A percentile compares a stretch with the other conserved stretches of the same genome.
phyloP scores from a whole-genome alignment of 2,329 filamentous ascomycete genomes.

The Aspergillus tubingensis region DNA sequence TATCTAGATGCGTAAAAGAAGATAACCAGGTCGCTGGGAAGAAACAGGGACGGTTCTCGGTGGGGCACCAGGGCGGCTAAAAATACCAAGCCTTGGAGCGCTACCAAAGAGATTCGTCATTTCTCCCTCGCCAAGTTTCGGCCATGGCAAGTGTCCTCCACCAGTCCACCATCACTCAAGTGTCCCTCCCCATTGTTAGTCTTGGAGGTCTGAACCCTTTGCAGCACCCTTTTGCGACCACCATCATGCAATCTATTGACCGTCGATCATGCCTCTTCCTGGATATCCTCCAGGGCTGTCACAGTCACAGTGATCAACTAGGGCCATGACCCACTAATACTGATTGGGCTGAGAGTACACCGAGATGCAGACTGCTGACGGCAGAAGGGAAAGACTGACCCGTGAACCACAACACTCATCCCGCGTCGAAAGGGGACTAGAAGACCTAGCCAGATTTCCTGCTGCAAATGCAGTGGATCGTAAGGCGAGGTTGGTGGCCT shows the following conservation, averaged over 20 bases:
- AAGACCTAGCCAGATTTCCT: neutral
- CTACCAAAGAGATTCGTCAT: neutral
- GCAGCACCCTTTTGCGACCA: neutral
- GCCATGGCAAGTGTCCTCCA: neutral
- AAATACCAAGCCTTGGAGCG: neutral
- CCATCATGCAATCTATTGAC: neutral
- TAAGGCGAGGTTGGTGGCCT: neutral
- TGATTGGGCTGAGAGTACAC: neutral
- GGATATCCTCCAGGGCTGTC: neutral
- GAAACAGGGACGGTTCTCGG: neutral
- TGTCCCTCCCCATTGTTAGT: neutral
- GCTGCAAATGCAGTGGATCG: neutral
- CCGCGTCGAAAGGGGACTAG: neutral
- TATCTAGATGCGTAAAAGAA: neutral
- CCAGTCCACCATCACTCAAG: neutral
- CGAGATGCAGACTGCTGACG: neutral
- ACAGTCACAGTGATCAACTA: neutral
- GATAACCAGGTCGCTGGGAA: neutral
- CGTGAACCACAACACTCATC: neutral
- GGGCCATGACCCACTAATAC: neutral
- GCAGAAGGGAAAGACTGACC: neutral
- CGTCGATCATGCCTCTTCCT: neutral
- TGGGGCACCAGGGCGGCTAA: neutral
- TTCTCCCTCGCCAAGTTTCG: slow-evolving; percentile 1
- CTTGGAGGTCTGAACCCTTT: neutral